These are phyloP conservation scores for Plantago ovata DNA, from an alignment of 257 asterid genomes.

Conservation along the genomic window DNA sequence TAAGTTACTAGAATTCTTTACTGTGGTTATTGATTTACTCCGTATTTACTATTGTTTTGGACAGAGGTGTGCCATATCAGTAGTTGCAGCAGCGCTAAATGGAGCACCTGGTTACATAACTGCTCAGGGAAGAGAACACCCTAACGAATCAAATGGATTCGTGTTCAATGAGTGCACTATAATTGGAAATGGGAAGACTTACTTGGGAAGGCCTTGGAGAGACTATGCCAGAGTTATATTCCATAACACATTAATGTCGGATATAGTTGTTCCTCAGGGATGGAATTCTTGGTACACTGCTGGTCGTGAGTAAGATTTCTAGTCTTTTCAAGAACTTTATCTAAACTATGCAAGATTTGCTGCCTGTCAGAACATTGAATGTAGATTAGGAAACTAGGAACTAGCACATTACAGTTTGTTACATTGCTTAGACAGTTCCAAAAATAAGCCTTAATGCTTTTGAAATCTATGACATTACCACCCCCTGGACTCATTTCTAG, in stretches of 20 bases:
- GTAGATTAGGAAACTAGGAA: too few relatives aligned
- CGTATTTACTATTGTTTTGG: not conserved
- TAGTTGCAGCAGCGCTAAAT: constrained; percentile 27
- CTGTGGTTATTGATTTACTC: not conserved
- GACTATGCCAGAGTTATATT: constrained; percentile 59
- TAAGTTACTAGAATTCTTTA: too few relatives aligned
- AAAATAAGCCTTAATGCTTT: too few relatives aligned
- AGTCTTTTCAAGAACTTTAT: not conserved
- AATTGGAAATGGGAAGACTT: constrained; percentile 34
- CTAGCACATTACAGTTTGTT: too few relatives aligned
- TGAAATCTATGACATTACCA: too few relatives aligned
- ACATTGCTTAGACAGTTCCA: too few relatives aligned
- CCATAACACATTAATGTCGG: constrained; percentile 35
- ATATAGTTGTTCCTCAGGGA: constrained; percentile 49
- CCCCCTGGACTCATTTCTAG: too few relatives aligned
- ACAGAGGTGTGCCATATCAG: constrained; percentile 52
- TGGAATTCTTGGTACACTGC: constrained; percentile 45
- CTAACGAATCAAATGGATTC: constrained; percentile 31
- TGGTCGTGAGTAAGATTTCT: constrained; percentile 42
- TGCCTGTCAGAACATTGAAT: too few relatives aligned
- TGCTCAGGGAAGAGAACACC: constrained; percentile 48
- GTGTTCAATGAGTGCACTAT: constrained; percentile 39
- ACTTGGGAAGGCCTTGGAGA: constrained; percentile 72
- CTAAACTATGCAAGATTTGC: too few relatives aligned
- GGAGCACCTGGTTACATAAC: constrained; percentile 60